Evolutionary conservation across 306 rosid genomes (phyloP).

Genomic region (Biancaea sappan): DNA sequence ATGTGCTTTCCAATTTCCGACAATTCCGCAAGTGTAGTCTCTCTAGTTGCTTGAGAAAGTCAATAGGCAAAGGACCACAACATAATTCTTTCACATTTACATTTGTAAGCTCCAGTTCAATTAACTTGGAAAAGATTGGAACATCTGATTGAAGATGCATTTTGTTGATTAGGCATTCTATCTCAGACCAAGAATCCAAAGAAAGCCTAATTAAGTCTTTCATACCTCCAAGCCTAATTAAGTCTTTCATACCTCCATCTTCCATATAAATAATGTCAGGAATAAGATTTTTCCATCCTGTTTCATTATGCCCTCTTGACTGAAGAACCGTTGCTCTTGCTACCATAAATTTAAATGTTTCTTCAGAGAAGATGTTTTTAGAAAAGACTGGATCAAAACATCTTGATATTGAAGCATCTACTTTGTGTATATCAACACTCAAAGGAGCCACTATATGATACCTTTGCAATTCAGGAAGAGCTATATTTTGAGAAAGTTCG

Average conservation of each 20-base stretch:
- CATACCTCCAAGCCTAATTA: too few species aligned
- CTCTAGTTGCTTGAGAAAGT: not conserved
- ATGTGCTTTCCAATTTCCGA: not conserved
- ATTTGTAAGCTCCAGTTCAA: not conserved
- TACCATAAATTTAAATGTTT: not conserved
- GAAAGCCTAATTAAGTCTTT: not conserved
- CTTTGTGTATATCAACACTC: not conserved
- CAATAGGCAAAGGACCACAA: not conserved
- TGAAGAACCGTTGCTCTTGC: constrained; percentile 16
- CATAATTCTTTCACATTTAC: not conserved
- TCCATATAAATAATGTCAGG: constrained; percentile 20
- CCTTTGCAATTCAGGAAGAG: not conserved
- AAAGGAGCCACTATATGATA: constrained; percentile 1
- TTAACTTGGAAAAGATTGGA: constrained; percentile 14
- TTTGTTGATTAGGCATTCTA: constrained; percentile 8
- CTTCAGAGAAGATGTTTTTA: not conserved
- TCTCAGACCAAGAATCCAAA: not conserved
- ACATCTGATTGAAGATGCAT: not conserved
- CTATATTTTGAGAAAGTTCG: not conserved
- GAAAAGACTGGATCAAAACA: constrained; percentile 5
- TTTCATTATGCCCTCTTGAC: not conserved
- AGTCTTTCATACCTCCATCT: constrained; percentile 4
- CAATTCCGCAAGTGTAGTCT: accelerated
- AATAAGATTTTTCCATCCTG: constrained; percentile 17
- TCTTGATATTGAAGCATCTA: not conserved